phyloP scores from a whole-genome alignment of 2,329 filamentous ascomycete species.

The Emergomyces pasteurianus region DNA sequence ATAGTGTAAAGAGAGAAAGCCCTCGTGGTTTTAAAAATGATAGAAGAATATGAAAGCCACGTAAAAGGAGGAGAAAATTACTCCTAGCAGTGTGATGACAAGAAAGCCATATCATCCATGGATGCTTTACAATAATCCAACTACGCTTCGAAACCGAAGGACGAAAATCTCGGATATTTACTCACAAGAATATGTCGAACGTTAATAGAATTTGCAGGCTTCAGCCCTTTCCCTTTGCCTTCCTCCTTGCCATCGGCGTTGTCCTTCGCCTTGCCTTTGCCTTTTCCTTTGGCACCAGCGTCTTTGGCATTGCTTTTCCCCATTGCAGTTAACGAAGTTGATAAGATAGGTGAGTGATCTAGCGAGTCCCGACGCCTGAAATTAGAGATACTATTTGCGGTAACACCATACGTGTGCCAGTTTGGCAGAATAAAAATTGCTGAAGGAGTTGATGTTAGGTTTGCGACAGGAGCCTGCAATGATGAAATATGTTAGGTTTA shows the following conservation, averaged over 20 bases:
- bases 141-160: background rate
- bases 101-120: background rate
- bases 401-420: background rate
- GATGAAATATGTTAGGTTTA: too few species aligned
- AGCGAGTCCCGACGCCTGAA: background rate
- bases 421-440: background rate
- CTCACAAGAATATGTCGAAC: slow-evolving; percentile 50
- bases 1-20: background rate
- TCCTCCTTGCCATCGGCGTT: slow-evolving; percentile 19
- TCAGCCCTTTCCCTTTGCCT: slow-evolving; percentile 35
- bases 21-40: background rate
- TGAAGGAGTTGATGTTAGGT: background rate
- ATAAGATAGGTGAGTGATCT: background rate
- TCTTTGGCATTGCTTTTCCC: slow-evolving; percentile 18
- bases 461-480: background rate
- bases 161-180: slow-evolving; percentile 2
- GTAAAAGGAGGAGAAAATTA: background rate
- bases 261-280: slow-evolving; percentile 33
- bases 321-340: background rate
- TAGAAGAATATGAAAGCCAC: background rate
- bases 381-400: background rate
- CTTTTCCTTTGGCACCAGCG: slow-evolving; percentile 22
- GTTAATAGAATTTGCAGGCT: slow-evolving; percentile 52
- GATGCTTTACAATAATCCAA: background rate
- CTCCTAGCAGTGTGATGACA: background rate